These are phyloP conservation scores for Cyclanthera cordifolia DNA, from an alignment of 306 rosid species.

Conservation along the genomic window DNA sequence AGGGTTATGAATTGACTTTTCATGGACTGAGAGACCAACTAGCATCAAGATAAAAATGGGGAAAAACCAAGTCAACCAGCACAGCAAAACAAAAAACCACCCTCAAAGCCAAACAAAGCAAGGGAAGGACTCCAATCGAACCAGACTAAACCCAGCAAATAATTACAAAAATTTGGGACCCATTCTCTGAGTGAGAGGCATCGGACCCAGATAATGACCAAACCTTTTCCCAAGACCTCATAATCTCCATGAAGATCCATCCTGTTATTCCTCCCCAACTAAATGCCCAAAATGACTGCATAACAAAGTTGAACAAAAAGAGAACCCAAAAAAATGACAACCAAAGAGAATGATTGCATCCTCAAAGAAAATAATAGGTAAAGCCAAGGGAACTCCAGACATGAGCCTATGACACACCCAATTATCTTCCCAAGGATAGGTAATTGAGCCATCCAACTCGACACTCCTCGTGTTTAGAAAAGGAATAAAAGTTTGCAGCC, in stretches of 20 bases:
- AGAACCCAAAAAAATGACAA: background rate
- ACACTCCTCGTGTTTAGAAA: background rate
- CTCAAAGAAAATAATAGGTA: background rate
- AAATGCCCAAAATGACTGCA: background rate
- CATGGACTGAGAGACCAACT: background rate
- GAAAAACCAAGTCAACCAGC: background rate
- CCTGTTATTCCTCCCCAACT: background rate
- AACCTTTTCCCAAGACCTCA: background rate
- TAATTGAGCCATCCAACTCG: background rate
- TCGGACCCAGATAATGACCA: background rate
- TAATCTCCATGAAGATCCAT: background rate
- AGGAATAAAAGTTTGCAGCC: background rate
- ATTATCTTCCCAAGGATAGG: background rate
- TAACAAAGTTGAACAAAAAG: background rate
- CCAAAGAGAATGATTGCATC: background rate
- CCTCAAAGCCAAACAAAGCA: background rate
- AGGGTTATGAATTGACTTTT: too few species aligned
- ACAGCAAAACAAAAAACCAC: background rate
- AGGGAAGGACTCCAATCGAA: background rate
- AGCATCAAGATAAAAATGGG: background rate
- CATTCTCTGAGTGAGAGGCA: background rate
- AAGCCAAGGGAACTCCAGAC: background rate
- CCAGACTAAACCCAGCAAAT: background rate
- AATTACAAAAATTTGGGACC: too few species aligned
- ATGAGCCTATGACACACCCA: background rate